These are phyloP conservation scores for Lecanicillium sp. DNA, from an alignment of 2,329 filamentous ascomycete genomes.

Conservation along the genomic window DNA sequence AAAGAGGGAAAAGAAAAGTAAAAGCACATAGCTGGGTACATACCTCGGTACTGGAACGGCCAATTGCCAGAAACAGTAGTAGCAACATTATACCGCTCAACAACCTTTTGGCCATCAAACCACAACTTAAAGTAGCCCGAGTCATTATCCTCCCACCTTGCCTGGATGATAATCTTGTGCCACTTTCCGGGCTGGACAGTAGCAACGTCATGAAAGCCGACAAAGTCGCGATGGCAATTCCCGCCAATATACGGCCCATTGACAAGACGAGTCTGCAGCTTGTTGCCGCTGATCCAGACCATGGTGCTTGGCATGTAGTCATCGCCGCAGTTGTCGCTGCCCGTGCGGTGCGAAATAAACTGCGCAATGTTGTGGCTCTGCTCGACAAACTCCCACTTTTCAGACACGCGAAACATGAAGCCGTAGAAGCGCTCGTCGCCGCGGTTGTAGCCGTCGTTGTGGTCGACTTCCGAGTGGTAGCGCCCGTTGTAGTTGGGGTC, in stretches of 20 bases:
- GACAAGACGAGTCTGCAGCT: slow-evolving; percentile 31
- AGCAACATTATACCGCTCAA: slow-evolving; percentile 28
- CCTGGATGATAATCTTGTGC: slow-evolving; percentile 38
- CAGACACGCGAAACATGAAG: slow-evolving; percentile 39
- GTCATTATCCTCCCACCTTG: slow-evolving; percentile 33
- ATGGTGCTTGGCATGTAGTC: slow-evolving; percentile 40
- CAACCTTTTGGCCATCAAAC: slow-evolving; percentile 35
- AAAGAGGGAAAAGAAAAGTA: too few species aligned
- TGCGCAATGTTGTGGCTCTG: slow-evolving; percentile 40
- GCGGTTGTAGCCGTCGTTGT: slow-evolving; percentile 33
- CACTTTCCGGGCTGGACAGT: slow-evolving; percentile 33
- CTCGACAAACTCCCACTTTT: slow-evolving; percentile 35
- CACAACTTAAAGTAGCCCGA: slow-evolving; percentile 37
- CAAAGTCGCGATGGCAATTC: slow-evolving; percentile 16
- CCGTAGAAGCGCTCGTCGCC: slow-evolving; percentile 40
- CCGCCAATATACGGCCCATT: slow-evolving; percentile 18
- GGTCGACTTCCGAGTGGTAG: slow-evolving; percentile 40
- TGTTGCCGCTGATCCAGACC: slow-evolving; percentile 35
- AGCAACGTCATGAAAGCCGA: slow-evolving; percentile 19
- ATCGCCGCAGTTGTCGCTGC: slow-evolving; percentile 31
- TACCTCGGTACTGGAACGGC: slow-evolving; percentile 32
- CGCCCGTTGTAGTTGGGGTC: slow-evolving; percentile 31
- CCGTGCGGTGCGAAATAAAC: slow-evolving; percentile 41
- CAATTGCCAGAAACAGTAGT: slow-evolving; percentile 36
- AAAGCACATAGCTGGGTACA: too few species aligned